phyloP scores from a whole-genome alignment of 306 rosid genomes.

The Elaeagnus macrophylla region DNA sequence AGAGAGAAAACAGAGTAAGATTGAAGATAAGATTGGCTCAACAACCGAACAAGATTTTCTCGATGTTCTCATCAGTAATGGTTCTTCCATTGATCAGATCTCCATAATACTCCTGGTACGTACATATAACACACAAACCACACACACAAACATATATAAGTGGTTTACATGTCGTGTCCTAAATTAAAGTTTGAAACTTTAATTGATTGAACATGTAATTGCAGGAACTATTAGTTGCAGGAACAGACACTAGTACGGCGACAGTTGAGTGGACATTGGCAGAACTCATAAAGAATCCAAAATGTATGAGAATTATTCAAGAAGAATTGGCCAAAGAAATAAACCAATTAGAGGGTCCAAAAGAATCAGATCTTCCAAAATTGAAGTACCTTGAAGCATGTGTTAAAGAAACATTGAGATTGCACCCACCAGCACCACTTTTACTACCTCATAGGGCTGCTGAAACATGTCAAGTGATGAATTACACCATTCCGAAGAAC shows the following conservation, averaged over 20 bases:
- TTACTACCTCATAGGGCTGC: conserved; percentile 23
- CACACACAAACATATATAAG: too few relatives aligned
- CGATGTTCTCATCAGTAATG: conserved; percentile 4
- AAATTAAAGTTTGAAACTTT: background rate
- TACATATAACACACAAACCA: background rate
- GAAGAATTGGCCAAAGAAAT: conserved; percentile 14
- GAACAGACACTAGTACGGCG: conserved; percentile 18
- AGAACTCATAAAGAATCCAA: conserved; percentile 19
- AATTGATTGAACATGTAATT: background rate
- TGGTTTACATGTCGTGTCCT: background rate
- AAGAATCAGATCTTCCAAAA: conserved; percentile 10
- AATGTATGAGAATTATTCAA: conserved; percentile 7
- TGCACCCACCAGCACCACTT: conserved; percentile 25
- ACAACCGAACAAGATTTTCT: conserved; percentile 3
- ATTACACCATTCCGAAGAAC: conserved; percentile 17
- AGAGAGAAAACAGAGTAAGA: background rate
- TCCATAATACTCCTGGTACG: background rate
- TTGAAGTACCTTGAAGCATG: conserved; percentile 18
- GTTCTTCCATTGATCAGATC: background rate
- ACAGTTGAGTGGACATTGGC: conserved; percentile 24
- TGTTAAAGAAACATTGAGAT: conserved; percentile 22
- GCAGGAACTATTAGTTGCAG: conserved; percentile 21
- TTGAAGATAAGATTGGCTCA: background rate
- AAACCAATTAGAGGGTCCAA: background rate
- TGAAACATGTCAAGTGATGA: conserved; percentile 10